phyloP scores from a whole-genome alignment of 23 red algal species.

The Gracilariopsis chorda region DNA sequence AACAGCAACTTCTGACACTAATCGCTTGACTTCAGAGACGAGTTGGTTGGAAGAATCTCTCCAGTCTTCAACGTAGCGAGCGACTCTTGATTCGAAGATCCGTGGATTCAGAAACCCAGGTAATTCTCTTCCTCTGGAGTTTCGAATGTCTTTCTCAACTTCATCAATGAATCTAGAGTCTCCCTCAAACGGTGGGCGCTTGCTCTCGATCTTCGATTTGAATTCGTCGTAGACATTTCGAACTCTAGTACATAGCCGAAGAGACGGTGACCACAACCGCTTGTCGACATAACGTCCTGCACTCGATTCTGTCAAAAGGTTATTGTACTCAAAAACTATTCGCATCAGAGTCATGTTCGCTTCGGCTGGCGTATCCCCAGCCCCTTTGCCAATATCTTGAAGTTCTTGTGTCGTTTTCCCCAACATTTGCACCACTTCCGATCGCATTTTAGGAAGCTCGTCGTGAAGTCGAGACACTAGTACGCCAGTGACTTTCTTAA shows the following conservation, averaged over 20 bases:
- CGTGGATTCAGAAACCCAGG: slow-evolving; percentile 63
- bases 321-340: slow-evolving; percentile 60
- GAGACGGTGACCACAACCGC: slow-evolving; percentile 29
- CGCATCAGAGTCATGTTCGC: slow-evolving; percentile 67
- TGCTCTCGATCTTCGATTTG: slow-evolving; percentile 25
- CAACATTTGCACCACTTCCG: slow-evolving; percentile 29
- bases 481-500: slow-evolving; percentile 43
- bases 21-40: background rate
- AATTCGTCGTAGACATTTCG: slow-evolving; percentile 58
- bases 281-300: slow-evolving; percentile 57
- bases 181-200: slow-evolving; percentile 54
- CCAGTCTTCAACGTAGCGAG: slow-evolving; percentile 61
- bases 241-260: slow-evolving; percentile 61
- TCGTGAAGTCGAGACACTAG: slow-evolving; percentile 54
- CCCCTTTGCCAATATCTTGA: slow-evolving; percentile 35
- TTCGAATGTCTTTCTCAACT: slow-evolving; percentile 53
- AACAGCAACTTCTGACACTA: slow-evolving; percentile 33
- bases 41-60: slow-evolving; percentile 38
- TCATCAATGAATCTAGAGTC: slow-evolving; percentile 45
- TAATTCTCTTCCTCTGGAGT: slow-evolving; percentile 41
- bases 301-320: slow-evolving; percentile 41
- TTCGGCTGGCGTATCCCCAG: slow-evolving; percentile 46
- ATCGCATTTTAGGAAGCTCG: slow-evolving; percentile 42
- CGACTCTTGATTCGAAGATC: slow-evolving; percentile 59
- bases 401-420: slow-evolving; percentile 45